Percentiles rank a stretch among this genome's conserved stretches.
Conservation (phyloP, 2,329 filamentous ascomycete genomes). For the Talaromyces sp. region DNA sequence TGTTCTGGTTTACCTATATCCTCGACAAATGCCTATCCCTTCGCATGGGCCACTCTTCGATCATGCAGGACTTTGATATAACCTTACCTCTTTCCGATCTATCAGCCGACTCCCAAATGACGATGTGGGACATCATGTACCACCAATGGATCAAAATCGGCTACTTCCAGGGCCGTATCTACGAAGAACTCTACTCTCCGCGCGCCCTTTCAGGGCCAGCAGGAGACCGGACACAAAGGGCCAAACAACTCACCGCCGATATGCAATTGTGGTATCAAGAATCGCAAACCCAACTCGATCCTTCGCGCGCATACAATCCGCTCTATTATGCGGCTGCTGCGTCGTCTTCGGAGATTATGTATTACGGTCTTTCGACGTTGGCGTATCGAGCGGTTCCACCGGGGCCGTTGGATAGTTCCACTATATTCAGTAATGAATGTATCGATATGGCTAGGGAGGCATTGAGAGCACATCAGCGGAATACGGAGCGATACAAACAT, state of each 20-base stretch:
- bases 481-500: conserved; percentile 16
- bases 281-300: conserved; percentile 16
- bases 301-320: conserved; percentile 17
- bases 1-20: conserved; percentile 58
- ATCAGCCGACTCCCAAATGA: conserved; percentile 14
- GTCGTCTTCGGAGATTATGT: conserved; percentile 33
- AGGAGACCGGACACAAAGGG: conserved; percentile 22
- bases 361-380: conserved; percentile 33
- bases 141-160: conserved; percentile 53
- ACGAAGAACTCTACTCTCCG: conserved; percentile 52
- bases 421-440: conserved; percentile 34
- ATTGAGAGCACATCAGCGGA: conserved; percentile 29
- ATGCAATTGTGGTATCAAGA: conserved; percentile 17
- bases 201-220: conserved; percentile 27
- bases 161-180: conserved; percentile 55
- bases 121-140: conserved; percentile 45
- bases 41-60: conserved; percentile 54
- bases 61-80: conserved; percentile 58
- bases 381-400: conserved; percentile 40
- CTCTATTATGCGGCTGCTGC: conserved; percentile 23
- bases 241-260: conserved; percentile 14
- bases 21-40: conserved; percentile 56
- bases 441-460: conserved; percentile 34
- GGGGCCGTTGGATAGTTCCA: conserved; percentile 20
- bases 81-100: conserved; percentile 42